phyloP scores from a whole-genome alignment of 306 rosid genomes.

The Pueraria montana region DNA sequence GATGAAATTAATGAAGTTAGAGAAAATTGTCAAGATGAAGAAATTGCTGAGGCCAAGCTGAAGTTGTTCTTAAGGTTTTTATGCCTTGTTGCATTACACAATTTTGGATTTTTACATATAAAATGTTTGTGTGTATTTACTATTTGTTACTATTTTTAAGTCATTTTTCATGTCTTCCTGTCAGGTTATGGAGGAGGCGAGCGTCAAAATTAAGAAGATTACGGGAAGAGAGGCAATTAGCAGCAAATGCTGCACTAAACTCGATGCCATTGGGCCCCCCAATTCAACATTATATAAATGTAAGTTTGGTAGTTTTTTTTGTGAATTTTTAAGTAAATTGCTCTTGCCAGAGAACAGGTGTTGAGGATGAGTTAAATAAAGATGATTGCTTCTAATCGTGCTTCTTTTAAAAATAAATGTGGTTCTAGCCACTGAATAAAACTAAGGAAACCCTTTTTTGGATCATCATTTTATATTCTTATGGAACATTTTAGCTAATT shows the following conservation, averaged over 20 bases:
- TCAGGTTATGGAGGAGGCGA: slow-evolving; percentile 92
- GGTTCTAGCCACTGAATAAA: slow-evolving; percentile 17
- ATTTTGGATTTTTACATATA: slow-evolving; percentile 41
- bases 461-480: slow-evolving; percentile 11
- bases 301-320: slow-evolving; percentile 54
- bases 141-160: slow-evolving; percentile 32
- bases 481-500: slow-evolving; percentile 1
- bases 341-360: background rate
- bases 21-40: slow-evolving; percentile 61
- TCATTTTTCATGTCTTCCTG: slow-evolving; percentile 37
- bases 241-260: slow-evolving; percentile 81
- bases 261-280: slow-evolving; percentile 85
- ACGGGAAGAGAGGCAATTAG: slow-evolving; percentile 76
- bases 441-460: slow-evolving; percentile 16
- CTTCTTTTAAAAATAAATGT: slow-evolving; percentile 19
- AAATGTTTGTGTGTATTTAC: slow-evolving; percentile 8
- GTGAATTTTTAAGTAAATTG: slow-evolving; percentile 37
- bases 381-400: slow-evolving; percentile 28
- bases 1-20: slow-evolving; percentile 53
- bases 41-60: slow-evolving; percentile 80
- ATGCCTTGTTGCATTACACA: slow-evolving; percentile 39
- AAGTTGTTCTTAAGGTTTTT: slow-evolving; percentile 83
- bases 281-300: slow-evolving; percentile 65
- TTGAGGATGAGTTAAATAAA: slow-evolving; percentile 28
- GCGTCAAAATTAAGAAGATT: slow-evolving; percentile 67